Percentiles rank a stretch among this genome's conserved stretches.
phyloP scores from a whole-genome alignment of 306 rosid species.

The Chamaecrista fasciculata region DNA sequence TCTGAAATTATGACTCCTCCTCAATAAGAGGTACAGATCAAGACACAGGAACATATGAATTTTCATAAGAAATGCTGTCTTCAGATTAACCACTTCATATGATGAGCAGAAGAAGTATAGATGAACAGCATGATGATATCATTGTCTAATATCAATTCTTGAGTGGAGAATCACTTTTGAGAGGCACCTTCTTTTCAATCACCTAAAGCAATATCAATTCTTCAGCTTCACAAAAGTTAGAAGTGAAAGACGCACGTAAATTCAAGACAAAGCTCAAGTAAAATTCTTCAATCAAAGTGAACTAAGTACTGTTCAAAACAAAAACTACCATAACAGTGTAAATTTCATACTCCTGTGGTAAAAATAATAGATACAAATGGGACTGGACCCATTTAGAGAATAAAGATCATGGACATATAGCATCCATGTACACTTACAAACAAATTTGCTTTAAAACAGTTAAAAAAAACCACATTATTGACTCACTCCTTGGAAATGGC shows the following conservation, averaged over 20 bases:
- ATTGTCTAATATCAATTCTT: constrained; percentile 16
- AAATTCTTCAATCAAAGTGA: not conserved
- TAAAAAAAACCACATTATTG: too few species aligned
- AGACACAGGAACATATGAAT: not conserved
- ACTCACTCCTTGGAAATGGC: too few species aligned
- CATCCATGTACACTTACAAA: too few species aligned
- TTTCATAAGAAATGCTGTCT: not conserved
- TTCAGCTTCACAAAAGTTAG: constrained; percentile 29
- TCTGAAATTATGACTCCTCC: too few species aligned
- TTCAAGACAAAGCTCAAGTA: not conserved
- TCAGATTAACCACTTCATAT: not conserved
- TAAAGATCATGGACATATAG: too few species aligned
- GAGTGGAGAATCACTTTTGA: constrained; percentile 35
- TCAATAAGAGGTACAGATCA: not conserved
- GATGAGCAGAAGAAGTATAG: not conserved
- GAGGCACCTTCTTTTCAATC: constrained; percentile 37
- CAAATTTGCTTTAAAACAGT: too few species aligned
- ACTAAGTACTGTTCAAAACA: too few species aligned
- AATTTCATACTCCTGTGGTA: too few species aligned
- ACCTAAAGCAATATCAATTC: constrained; percentile 36
- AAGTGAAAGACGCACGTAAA: not conserved
- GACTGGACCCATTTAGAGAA: too few species aligned
- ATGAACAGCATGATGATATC: not conserved
- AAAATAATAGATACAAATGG: too few species aligned
- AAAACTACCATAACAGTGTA: too few species aligned